These are phyloP conservation scores for Acmispon strigosus DNA, from an alignment of 306 rosid genomes.

Conservation along the genomic window DNA sequence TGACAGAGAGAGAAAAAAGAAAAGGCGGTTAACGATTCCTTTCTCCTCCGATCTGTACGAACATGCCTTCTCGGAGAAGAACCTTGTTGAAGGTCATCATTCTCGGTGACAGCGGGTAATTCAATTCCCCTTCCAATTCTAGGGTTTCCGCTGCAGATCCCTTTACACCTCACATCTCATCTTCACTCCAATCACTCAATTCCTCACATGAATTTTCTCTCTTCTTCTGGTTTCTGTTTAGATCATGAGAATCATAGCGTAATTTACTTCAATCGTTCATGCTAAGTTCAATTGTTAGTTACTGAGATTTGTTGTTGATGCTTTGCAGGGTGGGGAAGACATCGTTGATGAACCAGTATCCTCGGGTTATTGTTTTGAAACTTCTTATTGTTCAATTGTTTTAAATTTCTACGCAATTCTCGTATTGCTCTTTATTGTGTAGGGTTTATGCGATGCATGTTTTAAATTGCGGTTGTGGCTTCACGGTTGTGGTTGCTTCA, in stretches of 20 bases:
- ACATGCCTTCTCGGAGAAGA: conserved; percentile 97
- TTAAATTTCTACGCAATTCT: background rate
- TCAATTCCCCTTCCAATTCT: conserved; percentile 3
- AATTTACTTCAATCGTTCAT: too few species aligned
- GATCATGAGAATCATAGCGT: too few species aligned
- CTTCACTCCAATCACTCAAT: too few species aligned
- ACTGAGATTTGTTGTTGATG: conserved; percentile 1
- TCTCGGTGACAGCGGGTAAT: conserved; percentile 98
- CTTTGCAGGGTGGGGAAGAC: conserved; percentile 98
- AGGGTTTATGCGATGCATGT: background rate
- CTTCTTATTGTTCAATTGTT: background rate
- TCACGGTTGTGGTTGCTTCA: too few species aligned
- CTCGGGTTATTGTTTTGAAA: conserved; percentile 20
- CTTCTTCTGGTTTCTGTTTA: too few species aligned
- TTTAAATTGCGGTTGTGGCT: too few species aligned
- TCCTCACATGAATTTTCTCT: too few species aligned
- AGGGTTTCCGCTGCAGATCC: conserved; percentile 11
- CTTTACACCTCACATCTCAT: background rate
- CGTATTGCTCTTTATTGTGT: background rate
- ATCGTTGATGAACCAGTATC: conserved; percentile 99
- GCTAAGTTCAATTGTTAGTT: too few species aligned
- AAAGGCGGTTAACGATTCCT: background rate
- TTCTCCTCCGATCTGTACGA: conserved; percentile 3
- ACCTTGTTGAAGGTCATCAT: conserved; percentile 95
- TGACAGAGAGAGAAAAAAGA: background rate